Evolutionary conservation across 345 rosid genomes (phyloP).

Genomic region (Hibiscus trionum): DNA sequence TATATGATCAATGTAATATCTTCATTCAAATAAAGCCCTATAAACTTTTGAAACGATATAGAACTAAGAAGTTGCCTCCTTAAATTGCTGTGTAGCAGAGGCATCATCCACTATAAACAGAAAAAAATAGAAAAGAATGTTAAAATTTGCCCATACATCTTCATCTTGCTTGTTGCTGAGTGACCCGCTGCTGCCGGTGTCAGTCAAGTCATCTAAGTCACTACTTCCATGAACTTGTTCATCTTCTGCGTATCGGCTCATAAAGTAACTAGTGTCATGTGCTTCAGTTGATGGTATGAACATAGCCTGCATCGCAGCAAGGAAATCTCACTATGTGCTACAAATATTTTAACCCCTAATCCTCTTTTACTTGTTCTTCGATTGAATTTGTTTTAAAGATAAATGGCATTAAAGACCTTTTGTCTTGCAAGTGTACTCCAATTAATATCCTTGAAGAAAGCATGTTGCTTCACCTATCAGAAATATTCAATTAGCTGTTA

Average conservation of each 20-base stretch:
- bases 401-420: slow-evolving; percentile 40
- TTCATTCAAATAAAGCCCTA: not conserved
- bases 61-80: not conserved
- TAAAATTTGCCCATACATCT: slow-evolving; percentile 39
- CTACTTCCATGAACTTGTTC: slow-evolving; percentile 71
- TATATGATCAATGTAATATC: not conserved
- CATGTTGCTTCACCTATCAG: slow-evolving; percentile 71
- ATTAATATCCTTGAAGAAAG: slow-evolving; percentile 76
- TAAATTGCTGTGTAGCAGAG: not conserved
- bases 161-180: slow-evolving; percentile 62
- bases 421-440: slow-evolving; percentile 96
- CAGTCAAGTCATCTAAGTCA: slow-evolving; percentile 78
- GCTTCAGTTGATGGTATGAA: slow-evolving; percentile 86
- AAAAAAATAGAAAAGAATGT: not conserved
- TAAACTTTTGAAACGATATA: not conserved
- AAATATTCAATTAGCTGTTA: slow-evolving; percentile 15
- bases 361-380: not conserved
- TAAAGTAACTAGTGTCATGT: slow-evolving; percentile 83
- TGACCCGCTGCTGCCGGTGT: slow-evolving; percentile 74
- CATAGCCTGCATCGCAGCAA: slow-evolving; percentile 55
- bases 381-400: not conserved
- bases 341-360: slow-evolving; percentile 1
- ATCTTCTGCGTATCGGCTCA: slow-evolving; percentile 85
- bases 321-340: slow-evolving; percentile 11
- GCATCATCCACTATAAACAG: not conserved